Conservation (phyloP, 441 rosid species). For the Adansonia rubrostipa region DNA sequence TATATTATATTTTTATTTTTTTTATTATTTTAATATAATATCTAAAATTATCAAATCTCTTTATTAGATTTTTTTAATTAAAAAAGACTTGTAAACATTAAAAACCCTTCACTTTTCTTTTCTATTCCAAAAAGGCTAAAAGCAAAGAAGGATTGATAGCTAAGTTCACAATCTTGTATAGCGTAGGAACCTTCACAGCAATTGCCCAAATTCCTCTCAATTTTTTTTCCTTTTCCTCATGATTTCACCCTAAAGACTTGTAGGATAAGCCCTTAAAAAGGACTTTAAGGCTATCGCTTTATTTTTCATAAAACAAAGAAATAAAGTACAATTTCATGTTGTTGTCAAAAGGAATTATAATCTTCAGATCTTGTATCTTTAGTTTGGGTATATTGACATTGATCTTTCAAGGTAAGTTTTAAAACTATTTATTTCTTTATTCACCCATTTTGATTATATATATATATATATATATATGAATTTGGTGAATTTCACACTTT, state of each 20-base stretch:
- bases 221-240: neutral
- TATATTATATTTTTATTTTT: no score
- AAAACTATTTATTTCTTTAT: neutral
- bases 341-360: neutral
- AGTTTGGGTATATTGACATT: neutral
- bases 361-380: neutral
- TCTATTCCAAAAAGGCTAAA: neutral
- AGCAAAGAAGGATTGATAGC: constrained; percentile 1
- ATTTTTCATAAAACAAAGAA: neutral
- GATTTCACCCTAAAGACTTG: neutral
- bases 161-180: neutral
- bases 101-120: neutral
- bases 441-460: no score
- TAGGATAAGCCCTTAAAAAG: neutral
- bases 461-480: neutral
- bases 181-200: constrained; percentile 41
- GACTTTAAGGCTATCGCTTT: neutral
- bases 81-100: no score
- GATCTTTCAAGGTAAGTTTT: neutral
- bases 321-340: neutral
- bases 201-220: constrained; percentile 22
- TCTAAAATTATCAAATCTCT: no score
- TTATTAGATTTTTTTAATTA: no score
- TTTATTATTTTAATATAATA: no score
- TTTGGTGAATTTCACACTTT: neutral